These are phyloP conservation scores for Globisporangium camurandrum DNA, from an alignment of 352 stramenopile species.

Conservation along the genomic window DNA sequence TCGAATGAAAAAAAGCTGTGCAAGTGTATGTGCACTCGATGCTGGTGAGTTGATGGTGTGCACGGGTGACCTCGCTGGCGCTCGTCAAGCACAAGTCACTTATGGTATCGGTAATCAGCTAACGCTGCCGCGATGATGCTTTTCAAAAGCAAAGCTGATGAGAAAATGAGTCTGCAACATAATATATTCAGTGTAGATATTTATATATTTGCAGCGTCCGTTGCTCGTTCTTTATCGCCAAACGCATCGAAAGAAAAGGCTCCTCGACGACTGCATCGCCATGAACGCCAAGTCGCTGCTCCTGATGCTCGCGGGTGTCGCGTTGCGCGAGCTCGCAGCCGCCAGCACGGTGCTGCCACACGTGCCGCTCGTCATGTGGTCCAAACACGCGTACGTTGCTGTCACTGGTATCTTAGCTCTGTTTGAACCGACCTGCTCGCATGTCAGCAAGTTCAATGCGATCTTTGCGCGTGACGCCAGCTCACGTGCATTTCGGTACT, in stretches of 20 bases:
- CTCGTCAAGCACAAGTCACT: too few relatives aligned
- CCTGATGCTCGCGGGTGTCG: conserved; percentile 10
- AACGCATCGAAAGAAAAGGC: neutral
- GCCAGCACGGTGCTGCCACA: conserved; percentile 32
- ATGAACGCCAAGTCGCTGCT: conserved; percentile 20
- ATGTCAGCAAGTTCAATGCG: too few relatives aligned
- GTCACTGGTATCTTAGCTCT: neutral
- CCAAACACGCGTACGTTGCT: conserved; percentile 53
- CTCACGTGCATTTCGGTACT: neutral
- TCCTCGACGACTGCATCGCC: conserved; percentile 8
- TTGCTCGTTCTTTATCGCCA: neutral
- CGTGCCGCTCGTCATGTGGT: conserved; percentile 62
- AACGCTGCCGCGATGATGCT: too few relatives aligned
- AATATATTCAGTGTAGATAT: too few relatives aligned
- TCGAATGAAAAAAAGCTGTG: too few relatives aligned
- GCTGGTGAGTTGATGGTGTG: too few relatives aligned
- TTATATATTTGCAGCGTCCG: too few relatives aligned
- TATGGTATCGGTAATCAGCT: too few relatives aligned
- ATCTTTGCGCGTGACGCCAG: neutral
- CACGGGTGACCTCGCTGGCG: too few relatives aligned
- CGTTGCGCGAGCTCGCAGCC: conserved; percentile 16
- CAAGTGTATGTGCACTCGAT: too few relatives aligned
- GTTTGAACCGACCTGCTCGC: neutral
- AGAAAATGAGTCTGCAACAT: too few relatives aligned
- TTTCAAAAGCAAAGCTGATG: too few relatives aligned